phyloP scores from a whole-genome alignment of 2,329 filamentous ascomycete species.

The Fusarium sp. region DNA sequence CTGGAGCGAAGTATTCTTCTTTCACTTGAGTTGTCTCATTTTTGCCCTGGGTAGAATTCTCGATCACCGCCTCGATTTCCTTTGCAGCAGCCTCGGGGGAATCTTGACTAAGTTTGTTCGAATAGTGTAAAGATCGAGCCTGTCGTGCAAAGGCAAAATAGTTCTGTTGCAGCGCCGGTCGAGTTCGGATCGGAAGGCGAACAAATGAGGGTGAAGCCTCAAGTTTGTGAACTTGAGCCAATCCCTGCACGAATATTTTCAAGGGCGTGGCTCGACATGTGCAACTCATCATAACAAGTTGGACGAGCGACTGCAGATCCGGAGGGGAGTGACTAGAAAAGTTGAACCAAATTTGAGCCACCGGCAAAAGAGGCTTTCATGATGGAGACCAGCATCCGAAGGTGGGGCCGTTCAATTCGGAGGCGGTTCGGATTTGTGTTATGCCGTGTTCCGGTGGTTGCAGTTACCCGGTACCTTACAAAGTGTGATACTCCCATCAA shows the following conservation, averaged over 20 bases:
- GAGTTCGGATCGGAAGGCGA: conserved; percentile 28
- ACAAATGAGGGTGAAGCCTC: conserved; percentile 38
- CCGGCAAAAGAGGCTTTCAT: conserved; percentile 35
- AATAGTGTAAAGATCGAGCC: conserved; percentile 42
- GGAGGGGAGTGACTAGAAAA: conserved; percentile 34
- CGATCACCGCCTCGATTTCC: background rate
- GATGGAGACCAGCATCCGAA: conserved; percentile 32
- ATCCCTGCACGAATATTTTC: conserved; percentile 61
- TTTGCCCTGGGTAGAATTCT: background rate
- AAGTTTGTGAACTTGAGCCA: conserved; percentile 55
- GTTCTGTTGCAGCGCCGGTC: conserved; percentile 25
- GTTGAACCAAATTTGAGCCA: conserved; percentile 36
- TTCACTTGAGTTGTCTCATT: conserved; percentile 11
- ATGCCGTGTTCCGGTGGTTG: background rate
- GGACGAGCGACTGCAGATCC: conserved; percentile 5
- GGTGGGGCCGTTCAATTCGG: conserved; percentile 36
- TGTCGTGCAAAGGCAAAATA: conserved; percentile 35
- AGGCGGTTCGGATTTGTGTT: conserved; percentile 22
- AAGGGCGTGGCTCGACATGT: conserved; percentile 60
- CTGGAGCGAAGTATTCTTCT: background rate
- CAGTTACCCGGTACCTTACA: background rate
- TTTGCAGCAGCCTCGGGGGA: conserved; percentile 1
- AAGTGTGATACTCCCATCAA: background rate
- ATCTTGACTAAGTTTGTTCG: conserved; percentile 35
- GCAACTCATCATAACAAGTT: conserved; percentile 57